phyloP scores from a whole-genome alignment of 805 yeast genomes.

The Candida succiphila region DNA sequence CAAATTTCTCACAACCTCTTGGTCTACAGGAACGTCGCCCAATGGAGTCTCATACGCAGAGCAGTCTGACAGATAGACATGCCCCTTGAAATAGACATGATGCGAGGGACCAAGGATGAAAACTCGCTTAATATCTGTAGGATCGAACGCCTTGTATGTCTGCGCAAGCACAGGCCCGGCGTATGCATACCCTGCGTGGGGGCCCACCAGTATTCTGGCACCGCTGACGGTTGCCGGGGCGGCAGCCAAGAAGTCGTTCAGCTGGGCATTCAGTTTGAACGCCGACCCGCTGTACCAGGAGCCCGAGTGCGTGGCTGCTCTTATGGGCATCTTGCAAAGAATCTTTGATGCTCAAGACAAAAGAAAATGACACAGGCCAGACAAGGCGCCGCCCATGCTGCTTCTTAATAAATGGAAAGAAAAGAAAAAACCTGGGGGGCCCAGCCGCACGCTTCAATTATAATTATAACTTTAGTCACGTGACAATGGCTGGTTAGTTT shows the following conservation, averaged over 20 bases:
- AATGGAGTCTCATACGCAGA: conserved; percentile 68
- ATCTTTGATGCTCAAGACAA: too few relatives aligned
- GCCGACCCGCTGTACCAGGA: conserved; percentile 66
- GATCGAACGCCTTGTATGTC: conserved; percentile 65
- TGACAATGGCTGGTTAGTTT: too few relatives aligned
- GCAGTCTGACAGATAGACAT: conserved; percentile 43
- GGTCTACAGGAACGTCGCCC: conserved; percentile 66
- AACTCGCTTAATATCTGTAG: conserved; percentile 44
- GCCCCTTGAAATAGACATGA: conserved; percentile 66
- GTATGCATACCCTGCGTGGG: conserved; percentile 87
- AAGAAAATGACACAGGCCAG: too few relatives aligned
- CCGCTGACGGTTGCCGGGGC: conserved; percentile 26
- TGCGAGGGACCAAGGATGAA: conserved; percentile 92
- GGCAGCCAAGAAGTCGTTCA: conserved; percentile 34
- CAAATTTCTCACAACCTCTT: conserved; percentile 28
- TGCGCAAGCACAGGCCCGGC: conserved; percentile 73
- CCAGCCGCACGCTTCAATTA: too few relatives aligned
- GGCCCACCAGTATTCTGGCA: conserved; percentile 49
- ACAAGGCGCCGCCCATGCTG: too few relatives aligned
- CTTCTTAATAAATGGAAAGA: too few relatives aligned
- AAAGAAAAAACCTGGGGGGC: too few relatives aligned
- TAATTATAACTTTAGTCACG: too few relatives aligned
- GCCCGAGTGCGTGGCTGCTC: conserved; percentile 82
- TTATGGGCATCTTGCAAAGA: conserved; percentile 4
- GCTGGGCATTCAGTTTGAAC: conserved; percentile 33